These are phyloP conservation scores for Pythium diclinum DNA, from an alignment of 352 stramenopile genomes.

Conservation along the genomic window DNA sequence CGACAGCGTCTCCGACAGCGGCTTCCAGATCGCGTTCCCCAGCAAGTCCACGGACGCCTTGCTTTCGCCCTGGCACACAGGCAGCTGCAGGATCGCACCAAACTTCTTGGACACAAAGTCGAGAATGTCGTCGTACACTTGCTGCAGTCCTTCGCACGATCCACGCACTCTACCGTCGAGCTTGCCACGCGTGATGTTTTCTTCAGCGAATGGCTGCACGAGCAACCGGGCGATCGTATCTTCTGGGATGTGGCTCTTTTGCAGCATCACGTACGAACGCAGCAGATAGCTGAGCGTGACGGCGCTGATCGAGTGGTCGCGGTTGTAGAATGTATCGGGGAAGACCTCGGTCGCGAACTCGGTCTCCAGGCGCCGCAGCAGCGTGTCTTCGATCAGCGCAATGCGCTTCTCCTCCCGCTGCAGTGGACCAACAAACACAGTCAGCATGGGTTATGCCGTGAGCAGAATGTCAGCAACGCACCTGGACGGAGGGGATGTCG, in stretches of 20 bases:
- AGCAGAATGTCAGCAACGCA: conserved; percentile 16
- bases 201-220: conserved; percentile 74
- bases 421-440: background rate
- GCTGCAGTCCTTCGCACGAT: conserved; percentile 69
- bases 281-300: conserved; percentile 66
- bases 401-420: conserved; percentile 73
- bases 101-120: conserved; percentile 78
- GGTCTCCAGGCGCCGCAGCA: conserved; percentile 71
- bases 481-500: conserved; percentile 68
- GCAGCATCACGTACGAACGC: conserved; percentile 68
- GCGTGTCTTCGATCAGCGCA: conserved; percentile 61
- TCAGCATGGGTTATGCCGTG: background rate
- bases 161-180: conserved; percentile 67
- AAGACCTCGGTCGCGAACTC: conserved; percentile 86
- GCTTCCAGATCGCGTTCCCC: conserved; percentile 81
- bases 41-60: conserved; percentile 78
- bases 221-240: conserved; percentile 78
- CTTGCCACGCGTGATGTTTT: conserved; percentile 71
- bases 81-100: conserved; percentile 45
- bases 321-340: conserved; percentile 84
- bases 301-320: conserved; percentile 68
- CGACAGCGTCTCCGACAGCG: conserved; percentile 59
- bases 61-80: conserved; percentile 61
- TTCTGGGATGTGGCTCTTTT: conserved; percentile 76
- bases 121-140: conserved; percentile 71